phyloP scores from a whole-genome alignment of 257 asterid genomes.

The Salvia miltiorrhiza region DNA sequence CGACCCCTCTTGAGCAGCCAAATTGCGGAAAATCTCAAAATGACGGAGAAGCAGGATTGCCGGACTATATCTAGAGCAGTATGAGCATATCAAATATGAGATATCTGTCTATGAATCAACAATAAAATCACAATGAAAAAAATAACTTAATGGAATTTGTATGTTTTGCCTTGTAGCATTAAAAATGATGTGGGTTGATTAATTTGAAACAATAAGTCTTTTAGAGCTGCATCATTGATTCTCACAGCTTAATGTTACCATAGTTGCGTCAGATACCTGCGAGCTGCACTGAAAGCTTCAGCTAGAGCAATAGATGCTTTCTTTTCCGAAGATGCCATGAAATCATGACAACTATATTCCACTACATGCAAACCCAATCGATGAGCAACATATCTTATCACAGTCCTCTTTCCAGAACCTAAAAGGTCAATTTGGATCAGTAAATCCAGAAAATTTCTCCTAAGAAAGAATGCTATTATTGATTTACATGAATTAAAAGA shows the following conservation, averaged over 20 bases:
- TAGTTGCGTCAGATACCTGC: slow-evolving; percentile 53
- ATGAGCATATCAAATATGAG: slow-evolving; percentile 17
- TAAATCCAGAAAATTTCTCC: slow-evolving; percentile 3
- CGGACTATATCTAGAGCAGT: slow-evolving; percentile 67
- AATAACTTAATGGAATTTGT: slow-evolving; percentile 2
- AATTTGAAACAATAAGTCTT: too few relatives aligned
- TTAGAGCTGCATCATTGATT: slow-evolving; percentile 5
- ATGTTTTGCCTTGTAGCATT: slow-evolving; percentile 16
- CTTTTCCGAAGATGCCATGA: slow-evolving; percentile 74
- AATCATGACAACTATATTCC: slow-evolving; percentile 80
- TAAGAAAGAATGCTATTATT: not conserved
- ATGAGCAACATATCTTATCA: slow-evolving; percentile 71
- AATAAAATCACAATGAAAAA: not conserved
- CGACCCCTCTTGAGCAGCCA: slow-evolving; percentile 71
- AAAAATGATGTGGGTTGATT: too few relatives aligned
- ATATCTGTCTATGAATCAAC: slow-evolving; percentile 2
- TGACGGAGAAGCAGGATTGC: slow-evolving; percentile 90
- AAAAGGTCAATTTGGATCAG: slow-evolving; percentile 31
- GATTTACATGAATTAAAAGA: not conserved
- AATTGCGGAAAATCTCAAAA: slow-evolving; percentile 76
- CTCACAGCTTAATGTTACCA: slow-evolving; percentile 19
- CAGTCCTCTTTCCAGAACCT: slow-evolving; percentile 95
- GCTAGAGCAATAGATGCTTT: slow-evolving; percentile 79
- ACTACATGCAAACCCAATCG: slow-evolving; percentile 92
- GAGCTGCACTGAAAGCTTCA: slow-evolving; percentile 76